phyloP scores from a whole-genome alignment of 495 filamentous ascomycete genomes.

The Eremomyces bilateralis region DNA sequence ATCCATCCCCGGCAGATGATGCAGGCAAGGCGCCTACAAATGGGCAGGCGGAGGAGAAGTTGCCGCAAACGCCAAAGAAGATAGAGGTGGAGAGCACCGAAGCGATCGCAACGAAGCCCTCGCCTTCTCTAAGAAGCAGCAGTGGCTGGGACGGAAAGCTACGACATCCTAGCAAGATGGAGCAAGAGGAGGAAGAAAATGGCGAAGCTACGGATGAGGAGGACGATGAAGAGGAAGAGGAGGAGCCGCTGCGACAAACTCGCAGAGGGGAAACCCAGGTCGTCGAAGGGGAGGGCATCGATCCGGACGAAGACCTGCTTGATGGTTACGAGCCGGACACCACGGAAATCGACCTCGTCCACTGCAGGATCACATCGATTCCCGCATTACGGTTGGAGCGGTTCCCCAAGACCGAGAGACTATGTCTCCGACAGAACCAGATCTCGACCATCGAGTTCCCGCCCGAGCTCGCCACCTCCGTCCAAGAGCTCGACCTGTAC shows the following conservation, averaged over 20 bases:
- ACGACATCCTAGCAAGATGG: slow-evolving; percentile 42
- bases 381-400: slow-evolving; percentile 56
- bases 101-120: neutral
- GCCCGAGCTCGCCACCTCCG: slow-evolving; percentile 27
- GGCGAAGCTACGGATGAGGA: slow-evolving; percentile 62
- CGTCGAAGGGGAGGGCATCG: slow-evolving; percentile 44
- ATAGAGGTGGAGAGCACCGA: too few species aligned
- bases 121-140: slow-evolving; percentile 21
- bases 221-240: slow-evolving; percentile 70
- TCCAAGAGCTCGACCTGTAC: slow-evolving; percentile 84
- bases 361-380: slow-evolving; percentile 65
- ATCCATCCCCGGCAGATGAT: too few species aligned
- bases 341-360: slow-evolving; percentile 75
- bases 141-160: slow-evolving; percentile 92
- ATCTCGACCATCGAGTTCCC: slow-evolving; percentile 61
- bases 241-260: slow-evolving; percentile 43
- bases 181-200: slow-evolving; percentile 38
- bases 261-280: slow-evolving; percentile 59
- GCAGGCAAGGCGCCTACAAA: too few species aligned
- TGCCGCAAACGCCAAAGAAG: too few species aligned
- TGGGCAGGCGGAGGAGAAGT: too few species aligned
- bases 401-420: slow-evolving; percentile 55
- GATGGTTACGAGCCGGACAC: slow-evolving; percentile 38
- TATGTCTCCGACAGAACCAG: slow-evolving; percentile 88
- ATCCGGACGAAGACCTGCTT: slow-evolving; percentile 31